Percentiles rank a stretch among this genome's conserved stretches.
phyloP scores from a whole-genome alignment of 2,329 filamentous ascomycete species.

The Penicillium sp. region DNA sequence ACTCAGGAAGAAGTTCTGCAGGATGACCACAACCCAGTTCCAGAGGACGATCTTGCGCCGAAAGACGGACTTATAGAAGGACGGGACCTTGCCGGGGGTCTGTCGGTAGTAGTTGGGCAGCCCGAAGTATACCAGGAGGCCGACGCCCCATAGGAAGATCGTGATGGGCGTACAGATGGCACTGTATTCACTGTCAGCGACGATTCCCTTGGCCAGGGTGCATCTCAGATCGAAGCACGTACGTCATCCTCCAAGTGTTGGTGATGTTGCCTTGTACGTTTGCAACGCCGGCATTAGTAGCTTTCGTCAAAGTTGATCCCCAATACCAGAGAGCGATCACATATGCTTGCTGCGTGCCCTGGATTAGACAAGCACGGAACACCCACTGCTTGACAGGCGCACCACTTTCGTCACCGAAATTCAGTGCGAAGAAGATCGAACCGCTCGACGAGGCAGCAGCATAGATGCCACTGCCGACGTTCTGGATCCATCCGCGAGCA shows the following conservation, averaged over 20 bases:
- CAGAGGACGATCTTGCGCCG: constrained; percentile 64
- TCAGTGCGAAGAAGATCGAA: constrained; percentile 64
- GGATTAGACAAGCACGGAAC: constrained; percentile 64
- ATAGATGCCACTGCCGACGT: constrained; percentile 61
- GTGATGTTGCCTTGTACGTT: constrained; percentile 38
- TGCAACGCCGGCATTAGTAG: constrained; percentile 43
- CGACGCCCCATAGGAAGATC: constrained; percentile 56
- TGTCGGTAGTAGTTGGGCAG: constrained; percentile 66
- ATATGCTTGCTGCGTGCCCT: constrained; percentile 66
- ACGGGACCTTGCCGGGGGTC: constrained; percentile 60
- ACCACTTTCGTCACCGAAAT: constrained; percentile 64
- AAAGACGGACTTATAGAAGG: constrained; percentile 61
- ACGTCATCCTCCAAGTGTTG: constrained; percentile 48
- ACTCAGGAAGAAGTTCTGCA: constrained; percentile 67
- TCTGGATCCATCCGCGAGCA: constrained; percentile 55
- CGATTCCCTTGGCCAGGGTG: not conserved
- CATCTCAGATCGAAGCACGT: constrained; percentile 14
- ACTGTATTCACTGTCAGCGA: constrained; percentile 27
- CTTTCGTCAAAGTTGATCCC: constrained; percentile 55
- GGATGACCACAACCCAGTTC: constrained; percentile 62
- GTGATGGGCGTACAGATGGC: constrained; percentile 60
- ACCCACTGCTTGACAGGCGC: constrained; percentile 63
- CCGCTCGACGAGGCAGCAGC: constrained; percentile 62
- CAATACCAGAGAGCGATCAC: constrained; percentile 65
- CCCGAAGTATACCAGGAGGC: constrained; percentile 56